Evolutionary conservation across 1,284 basidiomycete species (phyloP).

Genomic region (Rhodotorula sp.): DNA sequence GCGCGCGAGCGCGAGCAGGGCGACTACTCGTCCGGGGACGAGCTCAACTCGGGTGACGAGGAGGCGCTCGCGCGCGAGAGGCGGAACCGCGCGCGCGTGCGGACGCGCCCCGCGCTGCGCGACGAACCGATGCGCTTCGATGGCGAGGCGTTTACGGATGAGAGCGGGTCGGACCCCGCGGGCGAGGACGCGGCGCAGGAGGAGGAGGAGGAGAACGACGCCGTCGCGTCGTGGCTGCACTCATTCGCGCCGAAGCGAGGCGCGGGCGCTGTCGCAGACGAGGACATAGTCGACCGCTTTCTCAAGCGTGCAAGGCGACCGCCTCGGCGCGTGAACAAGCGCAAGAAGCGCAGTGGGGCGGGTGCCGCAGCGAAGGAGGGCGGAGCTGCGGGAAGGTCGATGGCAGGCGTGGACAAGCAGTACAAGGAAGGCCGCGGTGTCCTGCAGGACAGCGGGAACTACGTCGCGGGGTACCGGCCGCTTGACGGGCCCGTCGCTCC

Average conservation of each 20-base stretch:
- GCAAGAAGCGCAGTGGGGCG: neutral
- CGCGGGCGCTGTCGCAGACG: neutral
- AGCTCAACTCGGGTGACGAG: conserved; percentile 37
- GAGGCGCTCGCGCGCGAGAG: conserved; percentile 15
- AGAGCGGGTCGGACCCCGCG: conserved; percentile 31
- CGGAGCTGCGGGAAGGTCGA: neutral
- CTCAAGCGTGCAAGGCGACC: conserved; percentile 31
- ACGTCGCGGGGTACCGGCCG: neutral
- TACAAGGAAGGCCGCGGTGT: neutral
- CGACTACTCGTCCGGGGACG: conserved; percentile 11
- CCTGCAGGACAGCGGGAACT: neutral
- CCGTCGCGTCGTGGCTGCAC: conserved; percentile 34
- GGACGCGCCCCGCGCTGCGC: conserved; percentile 8
- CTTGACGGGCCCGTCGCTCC: neutral
- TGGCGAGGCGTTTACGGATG: conserved; percentile 41
- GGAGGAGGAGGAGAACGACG: conserved; percentile 37
- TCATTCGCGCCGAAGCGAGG: conserved; percentile 29
- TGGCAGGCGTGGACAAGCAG: neutral
- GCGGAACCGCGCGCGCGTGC: conserved; percentile 13
- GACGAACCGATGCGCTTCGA: conserved; percentile 34
- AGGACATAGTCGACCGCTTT: conserved; percentile 43
- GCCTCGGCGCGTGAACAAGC: neutral
- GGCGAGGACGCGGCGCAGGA: conserved; percentile 11
- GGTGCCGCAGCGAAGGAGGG: neutral
- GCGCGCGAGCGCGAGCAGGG: conserved; percentile 31